A percentile compares a stretch with the other conserved stretches of the same genome.
Conservation (phyloP, 768 basidiomycete genomes). For the Glaciozyma martinii region DNA sequence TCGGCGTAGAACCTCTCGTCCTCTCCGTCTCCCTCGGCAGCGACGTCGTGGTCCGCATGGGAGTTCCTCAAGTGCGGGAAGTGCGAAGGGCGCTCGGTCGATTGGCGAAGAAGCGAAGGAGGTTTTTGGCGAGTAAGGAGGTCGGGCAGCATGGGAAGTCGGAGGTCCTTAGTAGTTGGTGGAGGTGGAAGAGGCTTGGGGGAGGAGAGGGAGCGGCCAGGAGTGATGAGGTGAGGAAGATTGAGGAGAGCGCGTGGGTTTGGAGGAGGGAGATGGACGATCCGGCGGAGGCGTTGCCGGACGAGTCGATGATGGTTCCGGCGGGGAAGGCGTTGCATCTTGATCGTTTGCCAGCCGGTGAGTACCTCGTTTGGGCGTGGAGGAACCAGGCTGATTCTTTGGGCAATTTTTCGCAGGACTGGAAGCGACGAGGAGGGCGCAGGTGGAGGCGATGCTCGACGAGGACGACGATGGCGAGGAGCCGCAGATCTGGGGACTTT, state of each 20-base stretch:
- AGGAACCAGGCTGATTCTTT: too few relatives aligned
- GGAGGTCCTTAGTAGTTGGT: conserved; percentile 2
- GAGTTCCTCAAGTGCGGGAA: conserved; percentile 20
- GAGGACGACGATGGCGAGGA: not conserved
- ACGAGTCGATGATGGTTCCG: conserved; percentile 7
- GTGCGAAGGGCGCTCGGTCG: conserved; percentile 20
- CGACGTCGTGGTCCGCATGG: conserved; percentile 22
- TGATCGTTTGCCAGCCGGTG: conserved; percentile 5
- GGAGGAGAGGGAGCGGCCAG: not conserved
- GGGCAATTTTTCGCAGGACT: not conserved
- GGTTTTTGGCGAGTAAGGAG: not conserved
- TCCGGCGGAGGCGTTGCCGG: not conserved
- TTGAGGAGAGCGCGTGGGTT: conserved; percentile 19
- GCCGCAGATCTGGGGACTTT: conserved; percentile 4
- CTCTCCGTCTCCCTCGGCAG: conserved; percentile 12
- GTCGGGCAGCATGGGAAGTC: not conserved
- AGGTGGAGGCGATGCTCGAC: not conserved
- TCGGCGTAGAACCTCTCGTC: conserved; percentile 20
- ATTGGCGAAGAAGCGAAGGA: conserved; percentile 1
- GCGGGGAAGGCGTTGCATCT: conserved; percentile 19
- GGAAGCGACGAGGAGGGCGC: not conserved
- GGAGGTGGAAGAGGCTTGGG: conserved; percentile 6
- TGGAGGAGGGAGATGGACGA: conserved; percentile 7
- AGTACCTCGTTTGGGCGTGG: too few relatives aligned
- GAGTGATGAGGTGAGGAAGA: not conserved